Base-by-base conservation (phyloP, 805 yeast species). In the Hanseniaspora hatyaiensis region DNA sequence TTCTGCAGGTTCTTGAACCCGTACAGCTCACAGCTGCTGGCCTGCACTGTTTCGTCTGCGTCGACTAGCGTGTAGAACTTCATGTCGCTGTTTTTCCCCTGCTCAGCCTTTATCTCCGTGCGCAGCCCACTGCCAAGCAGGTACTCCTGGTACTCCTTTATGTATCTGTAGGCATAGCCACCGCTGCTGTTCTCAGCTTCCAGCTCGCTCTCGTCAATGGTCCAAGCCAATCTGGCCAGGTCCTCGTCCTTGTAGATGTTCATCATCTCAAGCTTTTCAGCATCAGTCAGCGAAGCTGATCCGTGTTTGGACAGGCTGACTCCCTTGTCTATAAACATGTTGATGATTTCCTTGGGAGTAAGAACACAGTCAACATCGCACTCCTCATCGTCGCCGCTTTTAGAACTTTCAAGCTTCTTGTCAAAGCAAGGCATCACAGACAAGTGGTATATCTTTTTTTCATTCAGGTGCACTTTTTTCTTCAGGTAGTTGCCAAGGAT, bases 341-440 rank as follows among this genome's bases (percentile, higher is more conserved):
- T 82, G 1, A 88, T 71, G 32, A 92, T 64, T 59, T 92, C 98
- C 55, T 77, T 80, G 11, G 97, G 87, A 0, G 98, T 92, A 19
- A 92, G 73, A 3, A 92, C 98, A 66, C 96, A 84, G 61, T 92
- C 96, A 11, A 92, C 96, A 57, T 86, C 95, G 9, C 65, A 62
- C 16, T 64, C 69, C 45, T 70, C 66, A 53, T 85, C 95, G 13
- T 26, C 11, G 11, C 40, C 40, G 8, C 0, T 83, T 80, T 52
- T 97, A 95, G 87, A 23, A 96, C 92, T 65, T 92, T 98, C 34
- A 88, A 71, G 30, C 62, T 92, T 92, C 65, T 92, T 92, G 62
- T 92, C 98, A 61, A 92, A 92, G 57, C 97, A 89, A 1, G 98
- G 97, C 97, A 89, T 89, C 18, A 92, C 69, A 6, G 92, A 74